Percentiles rank a stretch among this genome's conserved stretches.
These are phyloP conservation scores for Boletus speciosus DNA, from an alignment of 768 basidiomycete species.

Conservation along the genomic window DNA sequence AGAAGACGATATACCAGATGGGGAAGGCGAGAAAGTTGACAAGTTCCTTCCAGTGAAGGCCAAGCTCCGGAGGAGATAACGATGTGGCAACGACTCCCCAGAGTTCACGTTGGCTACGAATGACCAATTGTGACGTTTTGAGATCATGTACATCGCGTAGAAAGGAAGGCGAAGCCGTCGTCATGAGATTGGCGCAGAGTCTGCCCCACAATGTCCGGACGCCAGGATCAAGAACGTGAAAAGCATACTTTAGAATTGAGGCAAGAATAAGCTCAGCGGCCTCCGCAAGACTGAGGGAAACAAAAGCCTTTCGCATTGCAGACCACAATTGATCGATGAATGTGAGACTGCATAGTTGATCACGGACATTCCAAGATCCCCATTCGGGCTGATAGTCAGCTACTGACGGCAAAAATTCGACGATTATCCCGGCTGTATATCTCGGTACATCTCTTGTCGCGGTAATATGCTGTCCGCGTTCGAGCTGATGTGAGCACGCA, in stretches of 20 bases:
- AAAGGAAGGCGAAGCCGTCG: conserved; percentile 38
- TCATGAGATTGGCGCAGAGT: conserved; percentile 48
- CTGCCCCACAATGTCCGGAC: conserved; percentile 45
- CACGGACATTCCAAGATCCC: conserved; percentile 20
- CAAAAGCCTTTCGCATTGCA: conserved; percentile 48
- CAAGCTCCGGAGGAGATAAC: conserved; percentile 24
- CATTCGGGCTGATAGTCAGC: conserved; percentile 13
- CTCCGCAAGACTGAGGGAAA: conserved; percentile 36
- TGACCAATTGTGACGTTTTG: conserved; percentile 22
- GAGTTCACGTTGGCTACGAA: conserved; percentile 34
- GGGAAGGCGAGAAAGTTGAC: conserved; percentile 46
- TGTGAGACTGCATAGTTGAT: conserved; percentile 38
- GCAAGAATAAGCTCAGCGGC: conserved; percentile 47
- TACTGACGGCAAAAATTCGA: conserved; percentile 31
- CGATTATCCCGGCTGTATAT: conserved; percentile 35
- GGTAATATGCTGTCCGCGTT: conserved; percentile 36
- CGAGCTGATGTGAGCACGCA: conserved; percentile 42
- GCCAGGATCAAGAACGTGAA: conserved; percentile 36
- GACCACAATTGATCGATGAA: conserved; percentile 49
- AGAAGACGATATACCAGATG: conserved; percentile 37
- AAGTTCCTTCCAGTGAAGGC: conserved; percentile 39
- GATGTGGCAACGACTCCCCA: conserved; percentile 46
- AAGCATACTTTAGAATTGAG: conserved; percentile 42
- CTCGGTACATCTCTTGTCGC: conserved; percentile 34
- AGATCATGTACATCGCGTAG: conserved; percentile 33